Base-by-base conservation (phyloP, 1,284 basidiomycete species). In the Naganishia sp. region DNA sequence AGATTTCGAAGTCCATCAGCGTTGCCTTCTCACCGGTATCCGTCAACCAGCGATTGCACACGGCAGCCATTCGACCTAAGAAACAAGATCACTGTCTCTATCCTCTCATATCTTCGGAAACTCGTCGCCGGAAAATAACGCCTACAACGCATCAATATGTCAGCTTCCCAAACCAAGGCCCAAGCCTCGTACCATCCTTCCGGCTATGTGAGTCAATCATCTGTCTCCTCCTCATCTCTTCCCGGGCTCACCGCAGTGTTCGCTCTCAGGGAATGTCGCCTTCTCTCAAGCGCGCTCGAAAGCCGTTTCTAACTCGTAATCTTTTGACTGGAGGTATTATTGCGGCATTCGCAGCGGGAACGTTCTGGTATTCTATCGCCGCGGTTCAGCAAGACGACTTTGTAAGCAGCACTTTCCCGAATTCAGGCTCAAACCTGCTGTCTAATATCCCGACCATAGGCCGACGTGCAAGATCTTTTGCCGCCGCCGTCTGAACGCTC, bases 371-470 rank as follows among this genome's bases (percentile, higher is more conserved):
- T 80, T 94, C 93, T 16, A 94, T 98, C 76, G 86, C 86, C 49
- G 92, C 93, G 13, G 93, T 96, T 67, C 92, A 90, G 77, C 93
- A 96, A 76, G 94, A 96, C 74, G 88, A 89, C 66, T 95, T 95
- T 76, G 89, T 81, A 64, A 67, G 78, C 76, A 2, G 18, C 25
- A 18, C n/a, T 23, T 25, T 10, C n/a, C 9, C 11, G 36, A 39
- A 9, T 56, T 13, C 16, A 31, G 33, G 39, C 45, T 43, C 18
- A 15, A 39, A 3, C 18, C 31, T 15, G 23, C 50, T 53, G 2
- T 54, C 28, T 33, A 18, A 3, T 42, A 3, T 46, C 13, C 21
- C 23, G 2, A 11, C 21, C 25, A 44, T 15, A 79, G 78, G 77
- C 77, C 59, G 79, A 80, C 55, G 75, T 80, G 3, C 76, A 73